Base-by-base conservation (phyloP, 257 asterid species). In the Anisodus tanguticus region DNA sequence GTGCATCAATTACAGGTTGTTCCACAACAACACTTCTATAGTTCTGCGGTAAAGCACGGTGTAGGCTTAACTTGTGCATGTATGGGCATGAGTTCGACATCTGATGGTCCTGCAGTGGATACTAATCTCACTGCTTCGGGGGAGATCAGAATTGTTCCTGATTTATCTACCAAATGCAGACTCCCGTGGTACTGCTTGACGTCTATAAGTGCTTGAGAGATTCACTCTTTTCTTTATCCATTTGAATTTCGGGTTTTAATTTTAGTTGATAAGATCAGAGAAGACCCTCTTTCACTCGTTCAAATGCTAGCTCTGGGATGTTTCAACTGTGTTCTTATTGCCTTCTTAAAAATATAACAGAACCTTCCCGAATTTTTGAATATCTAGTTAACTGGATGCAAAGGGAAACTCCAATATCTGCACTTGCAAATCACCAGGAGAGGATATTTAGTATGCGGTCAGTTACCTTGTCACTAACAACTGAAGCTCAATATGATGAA, bases 111-210 rank as follows among this genome's bases (percentile, higher is more conserved):
- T 45, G 97, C 98, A 84, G 97, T 86, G 85, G 97, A 91, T 85
- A 91, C 95, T 86, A 91, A 91, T 89, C 92, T 95, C 82, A 92
- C 82, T 66, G 97, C 93, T 72, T 93, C 90, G 43, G 99, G 99
- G 85, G 99, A 95, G 91, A 92, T 90, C 84, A 93, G 97, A 87
- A 92, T 95, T 79, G 85, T 94, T 81, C 98, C 99, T 81, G 99
- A 92, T 91, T 70, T 91, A 58, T 87, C 96, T 39, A 94, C 98
- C 71, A 93, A 84, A 89, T 72, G 84, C 83, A 80, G 83, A 85
- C 88, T 95, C 86, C 99, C 98, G n/a, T 95, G 99, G 98, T 95
- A 72, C 58, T 64, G 80, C 82, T 72, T 81, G 43, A 62, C 60
- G 79, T 35, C 39, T 76, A n/a, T 63, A 62, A 9, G 0, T n/a